Evolutionary conservation across 2,329 filamentous ascomycete species (phyloP).

Genomic region (Xylariales sp.): DNA sequence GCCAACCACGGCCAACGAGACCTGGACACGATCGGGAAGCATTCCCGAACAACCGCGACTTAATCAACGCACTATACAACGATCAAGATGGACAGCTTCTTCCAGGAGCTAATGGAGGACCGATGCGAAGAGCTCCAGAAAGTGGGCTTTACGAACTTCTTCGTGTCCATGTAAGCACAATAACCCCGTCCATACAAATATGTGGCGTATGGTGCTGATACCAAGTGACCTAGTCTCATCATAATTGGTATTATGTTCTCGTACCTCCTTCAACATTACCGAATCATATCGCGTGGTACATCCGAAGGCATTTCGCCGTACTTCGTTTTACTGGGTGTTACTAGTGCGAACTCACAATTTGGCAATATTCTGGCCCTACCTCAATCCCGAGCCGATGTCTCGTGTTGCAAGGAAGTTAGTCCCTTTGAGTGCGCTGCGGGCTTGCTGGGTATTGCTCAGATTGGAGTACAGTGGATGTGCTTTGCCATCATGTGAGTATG

Average conservation of each 20-base stretch:
- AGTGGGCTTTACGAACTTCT: conserved; percentile 50
- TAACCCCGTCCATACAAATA: background rate
- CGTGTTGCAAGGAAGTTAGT: conserved; percentile 78
- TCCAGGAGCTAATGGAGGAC: conserved; percentile 23
- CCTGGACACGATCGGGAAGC: no score
- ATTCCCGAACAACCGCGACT: no score
- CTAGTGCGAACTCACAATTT: conserved; percentile 82
- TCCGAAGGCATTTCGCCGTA: conserved; percentile 94
- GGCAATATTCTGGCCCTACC: conserved; percentile 88
- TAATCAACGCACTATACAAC: no score
- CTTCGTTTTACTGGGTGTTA: conserved; percentile 90
- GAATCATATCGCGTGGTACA: conserved; percentile 79
- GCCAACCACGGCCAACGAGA: no score
- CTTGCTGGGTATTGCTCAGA: conserved; percentile 82
- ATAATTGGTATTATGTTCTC: conserved; percentile 85
- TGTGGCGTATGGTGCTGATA: conserved; percentile 15
- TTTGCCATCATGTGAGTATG: conserved; percentile 82
- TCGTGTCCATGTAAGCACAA: conserved; percentile 48
- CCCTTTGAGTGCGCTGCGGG: conserved; percentile 80
- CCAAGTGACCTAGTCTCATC: conserved; percentile 52
- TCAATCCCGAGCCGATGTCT: conserved; percentile 75
- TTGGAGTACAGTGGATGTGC: conserved; percentile 87
- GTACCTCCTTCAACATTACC: conserved; percentile 90
- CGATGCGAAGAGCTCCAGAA: conserved; percentile 49
- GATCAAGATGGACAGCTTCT: conserved; percentile 27